phyloP scores from a whole-genome alignment of 1,284 basidiomycete genomes.

The Trametes hirsuta region DNA sequence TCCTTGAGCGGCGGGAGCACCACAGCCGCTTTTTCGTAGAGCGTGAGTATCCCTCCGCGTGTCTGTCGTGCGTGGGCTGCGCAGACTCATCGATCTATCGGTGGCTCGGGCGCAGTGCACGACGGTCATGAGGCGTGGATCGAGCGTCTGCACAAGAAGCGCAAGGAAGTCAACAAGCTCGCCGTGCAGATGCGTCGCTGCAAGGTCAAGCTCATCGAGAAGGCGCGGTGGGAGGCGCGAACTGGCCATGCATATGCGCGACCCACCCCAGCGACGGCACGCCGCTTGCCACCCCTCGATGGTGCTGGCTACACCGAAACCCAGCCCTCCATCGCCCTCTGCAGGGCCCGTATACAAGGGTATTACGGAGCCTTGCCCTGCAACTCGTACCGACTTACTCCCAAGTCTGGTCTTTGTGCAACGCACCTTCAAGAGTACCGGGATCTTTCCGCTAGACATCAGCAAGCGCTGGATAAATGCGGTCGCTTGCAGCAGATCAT shows the following conservation, averaged over 20 bases:
- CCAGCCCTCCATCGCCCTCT: too few species aligned
- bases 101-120: not conserved
- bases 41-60: not conserved
- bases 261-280: too few species aligned
- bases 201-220: not conserved
- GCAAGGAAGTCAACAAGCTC: not conserved
- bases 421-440: too few species aligned
- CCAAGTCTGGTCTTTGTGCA: too few species aligned
- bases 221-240: not conserved
- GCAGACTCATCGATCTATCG: not conserved
- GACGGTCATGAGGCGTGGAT: slow-evolving; percentile 12
- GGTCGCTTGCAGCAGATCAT: too few species aligned
- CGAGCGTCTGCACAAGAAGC: not conserved
- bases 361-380: too few species aligned
- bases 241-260: not conserved
- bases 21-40: slow-evolving; percentile 9
- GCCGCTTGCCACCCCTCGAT: too few species aligned
- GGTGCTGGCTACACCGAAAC: too few species aligned
- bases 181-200: not conserved
- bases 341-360: too few species aligned
- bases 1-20: slow-evolving; percentile 5
- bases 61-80: not conserved
- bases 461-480: too few species aligned
- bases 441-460: too few species aligned
- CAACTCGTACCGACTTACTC: too few species aligned